Evolutionary conservation across 176 grass and related monocot species (phyloP), one percentile per base, ranked within the genome.

Genomic region (Cocos nucifera): DNA sequence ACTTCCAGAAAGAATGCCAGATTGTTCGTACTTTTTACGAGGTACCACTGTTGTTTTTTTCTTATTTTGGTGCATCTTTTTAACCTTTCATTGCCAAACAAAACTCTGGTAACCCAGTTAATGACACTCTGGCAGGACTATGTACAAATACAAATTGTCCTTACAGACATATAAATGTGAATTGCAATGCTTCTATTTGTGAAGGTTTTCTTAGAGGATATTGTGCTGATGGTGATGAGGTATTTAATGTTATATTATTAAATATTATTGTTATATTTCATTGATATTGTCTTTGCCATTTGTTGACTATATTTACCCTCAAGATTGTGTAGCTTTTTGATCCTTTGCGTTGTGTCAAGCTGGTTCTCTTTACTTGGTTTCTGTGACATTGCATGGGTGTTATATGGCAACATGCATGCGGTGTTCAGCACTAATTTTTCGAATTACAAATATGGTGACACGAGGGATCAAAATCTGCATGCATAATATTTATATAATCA

Each of bases 151-250:
- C 59, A 67, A 65, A 49, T 66, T 98, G 93, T 74, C 84, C 93
- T 51, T 98, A 98, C 69, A 98, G 93, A 56, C 87, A 97, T 80
- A 87, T 98, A 69, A 98, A 92, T 70, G 93, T 98, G 16, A 88
- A 88, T 69, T 63, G 64, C 4, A 88, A 80, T 32, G 87, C 93
- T 66, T 78, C 78, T 73, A 66, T 85, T 49, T 98, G 93, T 78
- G 93, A 98, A 56, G 87, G 76, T 27, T 98, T 98, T 73, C 62
- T 85, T 30, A 98, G 70, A 70, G 87, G 87, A 67, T 98, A 92
- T 56, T 98, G 92, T 75, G 78, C 87, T 69, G 84, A 85, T 63
- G 92, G 84, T 75, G 87, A 91, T 80, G 92, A 97, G 86, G 92
- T 91, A 91, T 66, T 60, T 61, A 66, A 59, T 62, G 59, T 4